These are phyloP conservation scores for Vitis amurensis DNA, from an alignment of 164 flowering plant genomes.

Conservation along the genomic window DNA sequence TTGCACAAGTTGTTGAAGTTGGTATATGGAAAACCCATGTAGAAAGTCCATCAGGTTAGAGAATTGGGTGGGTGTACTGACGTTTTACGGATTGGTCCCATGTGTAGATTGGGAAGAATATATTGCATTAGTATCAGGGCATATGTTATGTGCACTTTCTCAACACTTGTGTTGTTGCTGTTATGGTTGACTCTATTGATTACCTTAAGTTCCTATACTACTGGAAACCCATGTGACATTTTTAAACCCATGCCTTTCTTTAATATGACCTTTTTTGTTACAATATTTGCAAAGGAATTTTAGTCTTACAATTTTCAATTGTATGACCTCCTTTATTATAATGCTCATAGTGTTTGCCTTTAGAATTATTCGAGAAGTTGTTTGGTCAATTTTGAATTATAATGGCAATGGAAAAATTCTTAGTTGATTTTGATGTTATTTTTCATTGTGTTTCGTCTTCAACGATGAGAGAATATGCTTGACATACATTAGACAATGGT, in stretches of 20 bases:
- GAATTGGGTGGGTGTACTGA: no score
- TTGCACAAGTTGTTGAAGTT: no score
- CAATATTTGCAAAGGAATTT: neutral
- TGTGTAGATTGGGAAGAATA: neutral
- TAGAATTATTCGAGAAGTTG: neutral
- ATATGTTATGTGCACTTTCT: no score
- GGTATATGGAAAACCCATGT: no score
- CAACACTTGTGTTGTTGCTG: no score
- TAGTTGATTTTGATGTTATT: neutral
- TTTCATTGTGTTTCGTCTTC: neutral
- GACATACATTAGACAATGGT: conserved; percentile 4
- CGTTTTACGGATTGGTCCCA: no score
- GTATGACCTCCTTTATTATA: conserved; percentile 5
- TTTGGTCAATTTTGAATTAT: neutral
- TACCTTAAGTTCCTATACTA: neutral
- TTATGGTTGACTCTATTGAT: neutral
- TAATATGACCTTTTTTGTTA: neutral
- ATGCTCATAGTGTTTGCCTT: conserved; percentile 3
- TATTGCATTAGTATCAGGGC: no score
- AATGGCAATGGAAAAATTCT: neutral
- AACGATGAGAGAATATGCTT: conserved; percentile 5
- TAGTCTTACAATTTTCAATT: neutral
- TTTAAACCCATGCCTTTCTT: neutral
- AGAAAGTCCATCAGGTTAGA: no score
- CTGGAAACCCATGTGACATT: neutral